Evolutionary conservation across 2,329 filamentous ascomycete genomes (phyloP), one percentile per base, ranked within the genome.

Genomic region (Dendryphion nanum): DNA sequence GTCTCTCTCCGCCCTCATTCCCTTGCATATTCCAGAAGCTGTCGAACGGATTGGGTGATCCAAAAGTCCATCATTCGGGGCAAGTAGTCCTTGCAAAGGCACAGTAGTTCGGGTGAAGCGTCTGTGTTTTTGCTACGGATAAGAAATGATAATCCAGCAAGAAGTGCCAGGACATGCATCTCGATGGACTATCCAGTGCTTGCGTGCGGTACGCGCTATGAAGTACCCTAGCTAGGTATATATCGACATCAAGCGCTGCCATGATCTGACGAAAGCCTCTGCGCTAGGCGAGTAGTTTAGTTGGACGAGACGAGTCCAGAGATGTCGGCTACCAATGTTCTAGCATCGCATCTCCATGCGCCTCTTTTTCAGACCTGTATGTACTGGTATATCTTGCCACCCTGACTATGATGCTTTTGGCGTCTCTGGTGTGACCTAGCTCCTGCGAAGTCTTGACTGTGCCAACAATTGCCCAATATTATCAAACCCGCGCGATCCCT

Each of bases 211-310:
- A 73, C 75, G 78, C 73, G 78, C 77, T 82, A 82, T 79, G 72
- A 80, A 81, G 75, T 79, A 64, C 61, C n/a, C 58, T 64, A 64
- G 61, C 58, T 64, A 64, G 61, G 59, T 59, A 78, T 70, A 77
- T 80, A 78, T 81, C 77, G 77, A 81, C 75, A 81, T 74, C 73
- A 76, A 77, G 77, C 75, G 81, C 79, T 78, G 77, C 76, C 76
- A 57, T 51, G 57, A 20, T 54, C 37, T 49, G 53, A 44, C 44
- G 52, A 57, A 47, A 50, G 50, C 52, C 55, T 56, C 51, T 48
- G 53, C 37, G 41, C 51, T 53, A 59, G 59, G 58, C 48, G 55
- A n/a, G n/a, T n/a, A n/a, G n/a, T 57, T 44, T 44, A 55, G 54
- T 54, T 52, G 44, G 53, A 45, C 44, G 52, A 48, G 50, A 48